phyloP scores from a whole-genome alignment of 2,329 filamentous ascomycete species.

The Pseudocercospora fijiensis region DNA sequence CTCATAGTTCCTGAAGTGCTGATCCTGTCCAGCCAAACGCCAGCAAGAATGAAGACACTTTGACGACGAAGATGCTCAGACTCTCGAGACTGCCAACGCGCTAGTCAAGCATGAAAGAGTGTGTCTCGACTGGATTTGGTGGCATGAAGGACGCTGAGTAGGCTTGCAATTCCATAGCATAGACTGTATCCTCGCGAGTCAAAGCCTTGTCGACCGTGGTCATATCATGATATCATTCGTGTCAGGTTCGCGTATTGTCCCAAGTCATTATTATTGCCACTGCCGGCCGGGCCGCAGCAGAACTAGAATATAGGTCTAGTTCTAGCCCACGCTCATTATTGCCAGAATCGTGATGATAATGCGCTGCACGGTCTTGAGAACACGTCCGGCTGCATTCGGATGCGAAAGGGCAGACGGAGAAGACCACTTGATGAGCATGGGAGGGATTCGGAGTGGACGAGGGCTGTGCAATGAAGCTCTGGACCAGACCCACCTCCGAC shows the following conservation, averaged over 20 bases:
- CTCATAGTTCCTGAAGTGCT: no score
- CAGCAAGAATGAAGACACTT: not conserved
- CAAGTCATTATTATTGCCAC: not conserved
- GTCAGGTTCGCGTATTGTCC: conserved; percentile 4
- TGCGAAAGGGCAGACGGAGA: not conserved
- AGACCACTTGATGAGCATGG: not conserved
- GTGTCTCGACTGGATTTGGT: not conserved
- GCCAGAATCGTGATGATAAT: not conserved
- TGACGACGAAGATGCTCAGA: conserved; percentile 11
- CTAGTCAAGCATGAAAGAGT: conserved; percentile 23
- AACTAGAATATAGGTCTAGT: no score
- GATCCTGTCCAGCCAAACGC: no score
- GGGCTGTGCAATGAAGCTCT: not conserved
- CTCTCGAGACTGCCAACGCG: conserved; percentile 24
- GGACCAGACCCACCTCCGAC: not conserved
- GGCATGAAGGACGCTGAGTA: not conserved
- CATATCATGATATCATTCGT: conserved; percentile 1
- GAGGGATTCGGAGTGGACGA: not conserved
- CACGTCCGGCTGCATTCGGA: not conserved
- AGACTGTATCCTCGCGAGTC: not conserved
- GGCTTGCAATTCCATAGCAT: not conserved
- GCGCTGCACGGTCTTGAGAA: not conserved
- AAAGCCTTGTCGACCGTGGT: not conserved
- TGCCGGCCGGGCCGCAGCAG: not conserved
- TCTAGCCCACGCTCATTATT: no score